phyloP scores from a whole-genome alignment of 2,329 filamentous ascomycete genomes.

The Raffaelea deltoideospora region DNA sequence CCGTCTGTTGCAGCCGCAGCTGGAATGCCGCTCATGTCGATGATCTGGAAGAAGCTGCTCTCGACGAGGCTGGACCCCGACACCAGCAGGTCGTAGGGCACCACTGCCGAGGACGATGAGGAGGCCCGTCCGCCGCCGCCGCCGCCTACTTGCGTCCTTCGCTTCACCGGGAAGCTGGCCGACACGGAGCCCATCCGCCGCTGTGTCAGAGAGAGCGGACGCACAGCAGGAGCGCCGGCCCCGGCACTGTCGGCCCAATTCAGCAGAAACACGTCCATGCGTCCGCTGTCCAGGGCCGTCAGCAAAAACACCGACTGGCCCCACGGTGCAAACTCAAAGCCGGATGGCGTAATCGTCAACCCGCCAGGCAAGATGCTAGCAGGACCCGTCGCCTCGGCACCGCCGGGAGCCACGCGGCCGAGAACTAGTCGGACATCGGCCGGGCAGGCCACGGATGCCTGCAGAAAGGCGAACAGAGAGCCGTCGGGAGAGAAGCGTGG shows the following conservation, averaged over 20 bases:
- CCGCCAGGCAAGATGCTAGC: no score
- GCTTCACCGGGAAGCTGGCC: slow-evolving; percentile 14
- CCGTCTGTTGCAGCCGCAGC: background rate
- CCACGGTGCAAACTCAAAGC: slow-evolving; percentile 20
- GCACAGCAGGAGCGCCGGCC: slow-evolving; percentile 11
- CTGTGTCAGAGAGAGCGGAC: no score
- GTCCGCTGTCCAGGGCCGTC: slow-evolving; percentile 18
- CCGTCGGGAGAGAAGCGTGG: slow-evolving; percentile 23
- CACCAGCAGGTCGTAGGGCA: slow-evolving; percentile 15
- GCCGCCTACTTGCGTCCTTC: background rate
- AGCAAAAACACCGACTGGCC: slow-evolving; percentile 20
- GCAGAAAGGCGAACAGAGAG: slow-evolving; percentile 19
- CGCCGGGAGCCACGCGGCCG: slow-evolving; percentile 14
- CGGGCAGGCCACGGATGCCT: slow-evolving; percentile 11
- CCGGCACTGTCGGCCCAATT: slow-evolving; percentile 15
- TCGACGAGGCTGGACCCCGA: slow-evolving; percentile 23
- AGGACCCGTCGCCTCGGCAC: no score
- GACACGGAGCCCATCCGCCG: slow-evolving; percentile 16
- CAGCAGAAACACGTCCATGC: slow-evolving; percentile 18
- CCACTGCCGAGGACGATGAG: background rate
- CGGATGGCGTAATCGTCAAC: slow-evolving; percentile 12
- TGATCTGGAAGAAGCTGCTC: slow-evolving; percentile 21
- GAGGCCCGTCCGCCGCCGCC: background rate
- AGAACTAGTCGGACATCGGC: slow-evolving; percentile 17
- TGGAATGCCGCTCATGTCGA: slow-evolving; percentile 9